phyloP scores from a whole-genome alignment of 2,329 filamentous ascomycete species.

The Verticillium longisporum region DNA sequence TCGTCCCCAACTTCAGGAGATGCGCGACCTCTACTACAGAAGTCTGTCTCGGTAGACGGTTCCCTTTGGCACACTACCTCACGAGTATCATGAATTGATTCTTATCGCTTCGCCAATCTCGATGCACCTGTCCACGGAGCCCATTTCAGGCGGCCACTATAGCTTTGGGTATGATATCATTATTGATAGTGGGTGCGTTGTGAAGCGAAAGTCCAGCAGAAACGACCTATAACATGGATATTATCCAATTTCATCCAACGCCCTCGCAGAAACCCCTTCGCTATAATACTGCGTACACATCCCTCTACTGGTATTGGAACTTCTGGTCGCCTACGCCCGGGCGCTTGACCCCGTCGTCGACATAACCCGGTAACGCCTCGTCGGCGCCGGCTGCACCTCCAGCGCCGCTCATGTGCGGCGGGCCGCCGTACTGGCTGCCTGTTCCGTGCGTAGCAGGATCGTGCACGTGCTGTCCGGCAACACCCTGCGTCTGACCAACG shows the following conservation, averaged over 20 bases:
- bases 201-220: background rate
- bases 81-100: no score
- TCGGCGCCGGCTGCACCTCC: background rate
- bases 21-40: no score
- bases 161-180: background rate
- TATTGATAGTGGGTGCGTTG: background rate
- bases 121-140: no score
- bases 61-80: no score
- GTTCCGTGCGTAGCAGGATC: background rate
- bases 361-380: constrained; percentile 9
- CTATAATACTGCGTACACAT: background rate
- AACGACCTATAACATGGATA: background rate
- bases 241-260: background rate
- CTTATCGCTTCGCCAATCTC: no score
- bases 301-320: constrained; percentile 6
- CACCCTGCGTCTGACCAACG: background rate
- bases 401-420: constrained; percentile 3
- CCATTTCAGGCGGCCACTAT: no score
- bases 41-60: no score
- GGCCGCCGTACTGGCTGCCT: constrained; percentile 16
- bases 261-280: background rate
- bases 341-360: constrained; percentile 8
- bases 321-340: constrained; percentile 11
- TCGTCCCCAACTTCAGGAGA: no score
- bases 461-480: background rate